These are phyloP conservation scores for Huntiella savannae DNA, from an alignment of 2,329 filamentous ascomycete genomes.

Conservation along the genomic window DNA sequence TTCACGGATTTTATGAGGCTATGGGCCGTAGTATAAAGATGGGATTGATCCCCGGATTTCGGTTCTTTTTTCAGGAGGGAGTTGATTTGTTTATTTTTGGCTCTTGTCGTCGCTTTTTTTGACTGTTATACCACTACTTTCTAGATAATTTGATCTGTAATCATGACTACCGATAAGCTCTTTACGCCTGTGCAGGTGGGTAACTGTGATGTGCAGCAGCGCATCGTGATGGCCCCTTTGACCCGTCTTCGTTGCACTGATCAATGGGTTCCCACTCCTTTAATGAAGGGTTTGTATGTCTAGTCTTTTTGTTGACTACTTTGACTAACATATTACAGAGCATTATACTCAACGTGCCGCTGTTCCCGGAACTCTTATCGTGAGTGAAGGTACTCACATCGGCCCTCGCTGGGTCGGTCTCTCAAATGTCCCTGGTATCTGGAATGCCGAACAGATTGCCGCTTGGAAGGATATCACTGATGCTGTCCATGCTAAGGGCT, in stretches of 20 bases:
- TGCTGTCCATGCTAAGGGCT: conserved; percentile 42
- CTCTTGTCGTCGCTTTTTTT: not conserved
- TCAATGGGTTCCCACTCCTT: conserved; percentile 14
- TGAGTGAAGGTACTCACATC: conserved; percentile 27
- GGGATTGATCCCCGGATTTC: too few relatives aligned
- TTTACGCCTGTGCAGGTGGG: conserved; percentile 27
- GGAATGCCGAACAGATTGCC: conserved; percentile 32
- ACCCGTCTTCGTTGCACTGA: conserved; percentile 33
- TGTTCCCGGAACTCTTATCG: conserved; percentile 23
- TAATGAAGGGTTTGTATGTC: conserved; percentile 20
- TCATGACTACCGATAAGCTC: conserved; percentile 16
- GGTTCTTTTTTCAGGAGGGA: too few relatives aligned
- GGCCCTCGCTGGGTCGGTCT: conserved; percentile 19
- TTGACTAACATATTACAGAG: conserved; percentile 14
- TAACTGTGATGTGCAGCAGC: conserved; percentile 21
- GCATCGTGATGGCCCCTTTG: conserved; percentile 36
- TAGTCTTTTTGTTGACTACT: not conserved
- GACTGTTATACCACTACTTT: not conserved
- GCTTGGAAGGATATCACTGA: conserved; percentile 42
- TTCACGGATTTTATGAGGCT: too few relatives aligned
- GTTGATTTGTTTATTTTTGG: not conserved
- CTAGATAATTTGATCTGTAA: not conserved
- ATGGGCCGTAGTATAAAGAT: too few relatives aligned
- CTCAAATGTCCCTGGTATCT: conserved; percentile 37
- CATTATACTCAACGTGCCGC: conserved; percentile 28